Conservation (phyloP, 1,284 basidiomycete species). For the Malassezia dermatis region DNA sequence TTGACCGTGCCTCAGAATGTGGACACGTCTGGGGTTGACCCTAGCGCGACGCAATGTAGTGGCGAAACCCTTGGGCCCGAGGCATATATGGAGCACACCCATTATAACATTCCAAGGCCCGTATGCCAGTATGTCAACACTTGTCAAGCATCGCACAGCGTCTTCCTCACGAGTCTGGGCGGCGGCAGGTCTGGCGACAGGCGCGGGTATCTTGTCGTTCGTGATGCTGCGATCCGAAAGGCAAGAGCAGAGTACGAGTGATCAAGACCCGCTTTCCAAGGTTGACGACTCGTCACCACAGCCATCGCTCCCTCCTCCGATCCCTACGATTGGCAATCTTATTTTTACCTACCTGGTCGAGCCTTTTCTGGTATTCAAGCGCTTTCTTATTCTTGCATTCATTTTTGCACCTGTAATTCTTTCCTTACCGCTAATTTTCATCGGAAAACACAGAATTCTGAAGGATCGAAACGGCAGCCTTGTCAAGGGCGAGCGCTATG, state of each 20-base stretch:
- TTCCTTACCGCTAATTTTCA: slow-evolving; percentile 69
- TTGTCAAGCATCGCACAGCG: background rate
- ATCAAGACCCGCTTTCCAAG: background rate
- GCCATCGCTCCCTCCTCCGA: background rate
- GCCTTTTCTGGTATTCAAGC: slow-evolving; percentile 68
- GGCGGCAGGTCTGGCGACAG: background rate
- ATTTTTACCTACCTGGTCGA: slow-evolving; percentile 58
- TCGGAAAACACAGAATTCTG: slow-evolving; percentile 51
- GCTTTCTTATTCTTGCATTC: slow-evolving; percentile 72
- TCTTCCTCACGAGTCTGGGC: background rate
- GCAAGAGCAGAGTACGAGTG: background rate
- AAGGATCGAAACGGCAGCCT: slow-evolving; percentile 16
- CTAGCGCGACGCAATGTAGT: background rate
- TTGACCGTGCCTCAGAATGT: background rate
- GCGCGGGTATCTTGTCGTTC: slow-evolving; percentile 1
- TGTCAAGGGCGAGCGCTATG: slow-evolving; percentile 35
- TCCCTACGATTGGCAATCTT: background rate
- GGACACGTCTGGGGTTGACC: background rate
- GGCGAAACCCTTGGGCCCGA: background rate
- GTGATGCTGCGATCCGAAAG: background rate
- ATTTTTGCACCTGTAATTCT: slow-evolving; percentile 83
- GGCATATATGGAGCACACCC: background rate
- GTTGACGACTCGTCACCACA: background rate
- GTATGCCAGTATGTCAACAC: background rate
- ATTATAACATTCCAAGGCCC: background rate